Conservation (phyloP, 1,284 basidiomycete genomes). For the Ceratobasidium sp. region DNA sequence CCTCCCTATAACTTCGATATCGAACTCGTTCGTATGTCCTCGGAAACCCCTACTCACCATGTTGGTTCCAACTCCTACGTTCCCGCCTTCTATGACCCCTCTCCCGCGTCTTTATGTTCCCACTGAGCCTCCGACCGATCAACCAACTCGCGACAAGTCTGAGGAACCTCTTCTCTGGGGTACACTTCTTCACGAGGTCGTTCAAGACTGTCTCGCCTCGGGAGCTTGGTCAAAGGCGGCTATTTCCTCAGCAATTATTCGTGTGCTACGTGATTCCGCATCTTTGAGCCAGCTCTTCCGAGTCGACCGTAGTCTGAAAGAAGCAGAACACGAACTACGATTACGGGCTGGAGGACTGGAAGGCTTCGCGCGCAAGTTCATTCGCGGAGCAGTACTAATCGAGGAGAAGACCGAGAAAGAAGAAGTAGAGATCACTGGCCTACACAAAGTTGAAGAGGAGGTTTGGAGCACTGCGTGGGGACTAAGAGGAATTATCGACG, state of each 20-base stretch:
- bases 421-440: constrained; percentile 71
- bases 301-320: constrained; percentile 71
- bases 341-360: constrained; percentile 73
- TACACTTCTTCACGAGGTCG: constrained; percentile 89
- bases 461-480: constrained; percentile 97
- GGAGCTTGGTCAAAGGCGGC: constrained; percentile 72
- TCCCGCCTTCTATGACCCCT: constrained; percentile 55
- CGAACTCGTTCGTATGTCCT: constrained; percentile 83
- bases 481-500: constrained; percentile 96
- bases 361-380: constrained; percentile 74
- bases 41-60: constrained; percentile 83
- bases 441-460: constrained; percentile 95
- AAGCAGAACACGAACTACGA: constrained; percentile 73
- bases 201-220: constrained; percentile 80
- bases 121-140: constrained; percentile 37
- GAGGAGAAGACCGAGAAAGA: constrained; percentile 65
- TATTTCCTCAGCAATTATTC: constrained; percentile 70
- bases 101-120: constrained; percentile 70
- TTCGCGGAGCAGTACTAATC: constrained; percentile 58
- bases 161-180: constrained; percentile 72
- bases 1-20: constrained; percentile 88
- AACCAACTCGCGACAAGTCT: constrained; percentile 61
- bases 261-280: constrained; percentile 62
- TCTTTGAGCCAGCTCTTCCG: constrained; percentile 72
- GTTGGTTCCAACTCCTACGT: constrained; percentile 57